A percentile compares a stretch with the other conserved stretches of the same genome.
phyloP scores from a whole-genome alignment of 495 filamentous ascomycete genomes.

The Pyrenula aspistea region DNA sequence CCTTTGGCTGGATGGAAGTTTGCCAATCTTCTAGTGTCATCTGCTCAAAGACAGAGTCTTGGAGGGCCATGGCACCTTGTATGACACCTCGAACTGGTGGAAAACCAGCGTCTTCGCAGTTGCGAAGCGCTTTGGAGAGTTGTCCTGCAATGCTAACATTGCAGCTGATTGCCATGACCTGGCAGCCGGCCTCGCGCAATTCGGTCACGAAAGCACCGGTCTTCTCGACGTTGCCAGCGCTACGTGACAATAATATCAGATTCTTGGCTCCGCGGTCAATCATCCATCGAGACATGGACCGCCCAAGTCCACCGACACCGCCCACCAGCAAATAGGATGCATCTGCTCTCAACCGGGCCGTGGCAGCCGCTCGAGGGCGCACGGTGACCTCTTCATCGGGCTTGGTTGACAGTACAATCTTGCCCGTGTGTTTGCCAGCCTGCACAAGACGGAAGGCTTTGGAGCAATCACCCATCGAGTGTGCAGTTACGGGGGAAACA shows the following conservation, averaged over 20 bases:
- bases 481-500: slow-evolving; percentile 21
- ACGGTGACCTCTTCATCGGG: slow-evolving; percentile 6
- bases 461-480: slow-evolving; percentile 26
- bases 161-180: background rate
- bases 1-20: slow-evolving; percentile 6
- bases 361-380: slow-evolving; percentile 2
- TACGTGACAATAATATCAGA: slow-evolving; percentile 44
- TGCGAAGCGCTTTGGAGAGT: background rate
- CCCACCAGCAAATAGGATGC: slow-evolving; percentile 27
- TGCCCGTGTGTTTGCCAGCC: slow-evolving; percentile 40
- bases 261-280: slow-evolving; percentile 41
- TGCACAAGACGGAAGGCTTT: slow-evolving; percentile 46
- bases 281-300: slow-evolving; percentile 41
- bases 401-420: slow-evolving; percentile 37
- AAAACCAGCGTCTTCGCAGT: slow-evolving; percentile 1
- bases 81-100: slow-evolving; percentile 26
- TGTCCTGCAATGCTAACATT: background rate
- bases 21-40: slow-evolving; percentile 11
- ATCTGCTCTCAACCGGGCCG: background rate
- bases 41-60: slow-evolving; percentile 11
- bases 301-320: slow-evolving; percentile 32
- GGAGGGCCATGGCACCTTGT: slow-evolving; percentile 28
- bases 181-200: background rate
- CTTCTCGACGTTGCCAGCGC: slow-evolving; percentile 7
- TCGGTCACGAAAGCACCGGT: slow-evolving; percentile 1